Evolutionary conservation across 352 stramenopile species (phyloP), one percentile per base, ranked within the genome.

Genomic region (Phytophthora pinifolia): DNA sequence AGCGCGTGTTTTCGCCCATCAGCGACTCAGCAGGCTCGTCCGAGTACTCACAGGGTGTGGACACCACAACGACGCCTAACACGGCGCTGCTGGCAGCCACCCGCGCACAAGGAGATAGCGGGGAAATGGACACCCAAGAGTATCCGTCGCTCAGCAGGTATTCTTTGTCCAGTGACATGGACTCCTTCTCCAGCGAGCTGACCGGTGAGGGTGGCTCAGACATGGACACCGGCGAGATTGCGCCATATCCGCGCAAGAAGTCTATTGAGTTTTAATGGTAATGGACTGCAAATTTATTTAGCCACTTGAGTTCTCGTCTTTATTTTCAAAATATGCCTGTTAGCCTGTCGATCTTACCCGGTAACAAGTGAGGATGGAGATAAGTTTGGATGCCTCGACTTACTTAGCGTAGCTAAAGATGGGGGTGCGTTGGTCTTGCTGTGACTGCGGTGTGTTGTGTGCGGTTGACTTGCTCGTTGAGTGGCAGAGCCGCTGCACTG

Each of bases 201-300:
- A 70, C 57, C 2, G 46, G 72, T 37, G 50, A 64, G 0, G 67
- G 59, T n/a, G 59, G 58, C 42, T 60, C 27, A 32, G 70, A 69
- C n/a, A 34, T 62, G 35, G 54, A 67, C 17, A 50, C 56, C 18
- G 42, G 32, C 43, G 43, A 44, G 13, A 56, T 34, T 9, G 61
- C 54, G 15, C 20, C 50, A 14, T 68, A 58, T 36, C 71, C 69
- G 17, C 69, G 59, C 32, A 82, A 81, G 52, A 66, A 74, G 38
- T 81, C 72, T 4, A 79, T 72, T 49, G 72, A 81, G 37, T 81
- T 81, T 59, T 81, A 67, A 54, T 9, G 32, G 44, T 44, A 34
- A 46, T 51, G 31, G 37, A 56, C 10, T 42, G 36, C 20, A 18
- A 20, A 38, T 32, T 15, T 62, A 66, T 56, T 57, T 66, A 51